Base-by-base conservation (phyloP, 805 yeast species). In the Debaryomyces prosopidis region DNA sequence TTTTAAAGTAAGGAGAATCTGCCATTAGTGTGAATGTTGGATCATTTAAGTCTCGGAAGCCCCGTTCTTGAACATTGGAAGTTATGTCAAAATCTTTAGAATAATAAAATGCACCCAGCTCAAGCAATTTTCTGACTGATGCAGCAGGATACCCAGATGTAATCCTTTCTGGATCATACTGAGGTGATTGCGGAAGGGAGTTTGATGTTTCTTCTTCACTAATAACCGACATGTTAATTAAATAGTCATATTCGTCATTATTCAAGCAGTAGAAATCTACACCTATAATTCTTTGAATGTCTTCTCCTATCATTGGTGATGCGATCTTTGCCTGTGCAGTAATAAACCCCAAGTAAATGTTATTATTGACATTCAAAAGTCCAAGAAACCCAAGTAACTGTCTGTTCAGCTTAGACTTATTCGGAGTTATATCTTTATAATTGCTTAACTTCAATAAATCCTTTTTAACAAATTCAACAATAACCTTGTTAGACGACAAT, bases 191-290 rank as follows among this genome's bases (percentile, higher is more conserved):
- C 17, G 47, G 50, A 27, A 48, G 51, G 4, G 57, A 39, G 1
- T 35, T 47, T 68, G 66, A 50, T 66, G 30, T 12, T 2, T 19
- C 36, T n/a, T 49, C 50, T 27, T 54, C 53, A 12, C 45, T 45
- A 16, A 53, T 55, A 10, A 40, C 39, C 9, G 32, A 18, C 19
- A 33, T 28, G 15, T 58, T 49, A 28, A 59, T 51, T 50, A 59
- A 51, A 35, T 64, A 53, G 58, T 85, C 92, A 56, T 63, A 82
- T 30, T 69, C 73, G 39, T 78, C 81, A 39, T 76, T 77, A 47
- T 79, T 80, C 36, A 87, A 67, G 54, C 91, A 84, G 47, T 78
- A 77, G 58, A 85, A 85, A 44, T 81, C 82, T 1, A 84, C 86
- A 18, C 77, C 81, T n/a, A 75, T 67, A 5, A 87, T 76, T 40